These are phyloP conservation scores for Scleromitrula shiraiana DNA, from an alignment of 2,329 filamentous ascomycete genomes.

Conservation along the genomic window DNA sequence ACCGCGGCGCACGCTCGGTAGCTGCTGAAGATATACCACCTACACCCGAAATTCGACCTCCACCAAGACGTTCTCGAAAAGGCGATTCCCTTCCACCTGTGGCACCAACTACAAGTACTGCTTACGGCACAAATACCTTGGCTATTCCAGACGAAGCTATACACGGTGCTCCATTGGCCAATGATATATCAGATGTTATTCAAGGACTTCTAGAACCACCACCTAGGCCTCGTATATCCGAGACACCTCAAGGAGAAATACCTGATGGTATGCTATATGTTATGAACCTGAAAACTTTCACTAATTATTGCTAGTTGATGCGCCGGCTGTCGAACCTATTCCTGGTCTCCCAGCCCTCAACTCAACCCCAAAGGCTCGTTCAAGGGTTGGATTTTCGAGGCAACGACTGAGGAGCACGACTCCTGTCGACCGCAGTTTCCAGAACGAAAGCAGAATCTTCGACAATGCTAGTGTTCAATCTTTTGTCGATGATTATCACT, in stretches of 20 bases:
- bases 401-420: not conserved
- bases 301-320: slow-evolving; percentile 4
- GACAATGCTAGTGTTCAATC: slow-evolving; percentile 28
- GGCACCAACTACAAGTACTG: slow-evolving; percentile 18
- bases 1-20: slow-evolving; percentile 13
- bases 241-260: not conserved
- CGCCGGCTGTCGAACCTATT: not conserved
- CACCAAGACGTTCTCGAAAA: slow-evolving; percentile 11
- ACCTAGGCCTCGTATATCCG: not conserved
- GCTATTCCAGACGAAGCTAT: slow-evolving; percentile 10
- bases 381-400: not conserved
- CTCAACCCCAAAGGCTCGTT: slow-evolving; percentile 1
- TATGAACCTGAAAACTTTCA: not conserved
- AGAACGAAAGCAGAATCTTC: slow-evolving; percentile 32
- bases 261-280: not conserved
- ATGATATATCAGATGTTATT: slow-evolving; percentile 17
- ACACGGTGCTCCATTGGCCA: slow-evolving; percentile 10
- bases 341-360: not conserved
- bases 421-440: slow-evolving; percentile 26
- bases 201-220: slow-evolving; percentile 15
- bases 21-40: slow-evolving; percentile 15
- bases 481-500: slow-evolving; percentile 15
- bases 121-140: slow-evolving; percentile 25
- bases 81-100: slow-evolving; percentile 16
- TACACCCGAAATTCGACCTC: slow-evolving; percentile 11